Evolutionary conservation across 352 stramenopile species (phyloP).

Genomic region (Phytopythium mirpurense): DNA sequence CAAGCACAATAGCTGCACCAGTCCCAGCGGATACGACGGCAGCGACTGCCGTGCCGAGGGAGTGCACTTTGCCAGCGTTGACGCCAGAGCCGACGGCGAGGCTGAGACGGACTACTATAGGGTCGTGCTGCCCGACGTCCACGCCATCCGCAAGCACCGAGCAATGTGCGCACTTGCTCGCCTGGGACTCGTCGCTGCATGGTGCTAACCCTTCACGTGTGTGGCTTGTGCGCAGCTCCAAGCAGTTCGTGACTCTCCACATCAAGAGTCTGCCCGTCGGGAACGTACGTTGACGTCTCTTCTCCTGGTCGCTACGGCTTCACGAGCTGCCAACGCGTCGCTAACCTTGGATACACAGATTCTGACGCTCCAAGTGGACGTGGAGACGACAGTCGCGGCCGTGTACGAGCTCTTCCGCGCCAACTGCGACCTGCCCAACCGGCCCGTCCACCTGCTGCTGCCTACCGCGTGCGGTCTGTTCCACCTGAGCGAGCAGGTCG

Average conservation of each 20-base stretch:
- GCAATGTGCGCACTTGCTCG: conserved; percentile 32
- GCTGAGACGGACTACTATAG: conserved; percentile 32
- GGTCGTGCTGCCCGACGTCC: conserved; percentile 39
- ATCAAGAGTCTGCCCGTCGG: conserved; percentile 77
- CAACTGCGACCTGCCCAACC: conserved; percentile 48
- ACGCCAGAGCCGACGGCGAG: background rate
- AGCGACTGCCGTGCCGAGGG: background rate
- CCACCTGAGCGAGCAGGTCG: conserved; percentile 59
- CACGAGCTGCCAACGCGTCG: no score
- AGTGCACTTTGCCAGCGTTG: background rate
- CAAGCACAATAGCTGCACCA: background rate
- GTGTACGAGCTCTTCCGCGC: conserved; percentile 78
- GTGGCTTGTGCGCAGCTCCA: conserved; percentile 20
- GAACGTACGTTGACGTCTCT: conserved; percentile 30
- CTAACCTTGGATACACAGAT: conserved; percentile 18
- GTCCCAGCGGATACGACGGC: background rate
- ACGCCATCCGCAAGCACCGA: conserved; percentile 52
- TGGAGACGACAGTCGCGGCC: conserved; percentile 45
- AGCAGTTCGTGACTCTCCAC: conserved; percentile 56
- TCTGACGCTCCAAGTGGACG: conserved; percentile 53
- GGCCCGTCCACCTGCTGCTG: conserved; percentile 57
- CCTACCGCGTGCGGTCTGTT: conserved; percentile 64
- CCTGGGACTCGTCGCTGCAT: background rate
- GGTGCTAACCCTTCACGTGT: background rate
- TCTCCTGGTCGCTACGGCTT: no score